Percentiles rank a stretch among this genome's conserved stretches.
Evolutionary conservation across 306 rosid species (phyloP).

Genomic region (Cucumis melo): DNA sequence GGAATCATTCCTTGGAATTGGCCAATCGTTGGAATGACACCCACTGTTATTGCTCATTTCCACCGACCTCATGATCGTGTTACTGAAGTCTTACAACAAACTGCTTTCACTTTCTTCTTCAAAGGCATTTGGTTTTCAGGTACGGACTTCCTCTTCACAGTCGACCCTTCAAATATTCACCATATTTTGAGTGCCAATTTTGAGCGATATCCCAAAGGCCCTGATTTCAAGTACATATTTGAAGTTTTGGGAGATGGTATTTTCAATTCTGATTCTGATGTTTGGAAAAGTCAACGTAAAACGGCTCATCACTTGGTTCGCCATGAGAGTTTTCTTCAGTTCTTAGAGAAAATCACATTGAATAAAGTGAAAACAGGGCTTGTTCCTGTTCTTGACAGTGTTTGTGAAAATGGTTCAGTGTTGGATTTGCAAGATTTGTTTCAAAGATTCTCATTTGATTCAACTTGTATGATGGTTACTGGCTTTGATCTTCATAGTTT

Average conservation of each 20-base stretch:
- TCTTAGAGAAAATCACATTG: slow-evolving; percentile 9
- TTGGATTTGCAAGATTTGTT: slow-evolving; percentile 26
- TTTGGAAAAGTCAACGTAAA: slow-evolving; percentile 18
- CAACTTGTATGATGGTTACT: slow-evolving; percentile 4
- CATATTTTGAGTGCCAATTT: no score
- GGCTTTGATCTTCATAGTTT: slow-evolving; percentile 23
- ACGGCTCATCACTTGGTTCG: slow-evolving; percentile 10
- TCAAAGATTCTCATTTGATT: slow-evolving; percentile 17
- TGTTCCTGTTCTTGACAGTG: slow-evolving; percentile 13
- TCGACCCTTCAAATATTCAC: no score
- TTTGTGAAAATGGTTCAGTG: not conserved
- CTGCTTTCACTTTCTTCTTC: slow-evolving; percentile 13
- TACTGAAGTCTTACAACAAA: not conserved
- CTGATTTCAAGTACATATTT: not conserved
- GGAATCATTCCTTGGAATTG: slow-evolving; percentile 5
- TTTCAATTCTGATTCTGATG: slow-evolving; percentile 13
- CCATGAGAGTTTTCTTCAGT: not conserved
- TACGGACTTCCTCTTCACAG: no score
- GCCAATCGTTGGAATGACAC: slow-evolving; percentile 32
- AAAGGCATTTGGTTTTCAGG: no score
- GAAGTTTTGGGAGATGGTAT: slow-evolving; percentile 27
- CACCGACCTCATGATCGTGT: slow-evolving; percentile 4
- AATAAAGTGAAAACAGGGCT: slow-evolving; percentile 12
- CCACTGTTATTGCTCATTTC: not conserved
- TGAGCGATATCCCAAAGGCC: no score